Evolutionary conservation across 805 yeast species (phyloP), one percentile per base, ranked within the genome.

Genomic region (Cyberlindnera saturnus): DNA sequence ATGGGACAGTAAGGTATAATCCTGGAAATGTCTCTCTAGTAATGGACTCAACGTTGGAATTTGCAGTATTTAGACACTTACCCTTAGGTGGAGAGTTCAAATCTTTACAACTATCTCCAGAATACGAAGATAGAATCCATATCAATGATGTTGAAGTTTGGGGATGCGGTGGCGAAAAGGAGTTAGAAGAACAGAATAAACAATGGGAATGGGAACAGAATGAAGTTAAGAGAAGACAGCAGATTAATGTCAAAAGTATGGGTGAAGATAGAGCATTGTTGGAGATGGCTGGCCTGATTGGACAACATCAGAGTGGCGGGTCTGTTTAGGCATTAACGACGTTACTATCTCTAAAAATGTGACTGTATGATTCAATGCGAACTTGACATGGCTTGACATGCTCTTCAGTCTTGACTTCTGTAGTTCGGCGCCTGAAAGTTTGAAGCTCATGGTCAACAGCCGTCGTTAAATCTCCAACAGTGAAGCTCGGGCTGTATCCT

Each of bases 141-240:
- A 76, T 91, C 7, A 77, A 81, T 5, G 90, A 84, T 50, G 65
- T 90, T 20, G 96, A 90, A 58, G 95, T 89, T 0, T 86, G 93
- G 90, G 98, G 98, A 0, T 75, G 88, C 44, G 98, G 97, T 1
- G 79, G 86, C 7, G 79, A 75, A 9, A 77, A 81, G 46, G 95
- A 87, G 51, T 65, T 89, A 38, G 82, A 75, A 28, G 90, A 83
- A 48, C 96, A 90, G 63, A 68, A 73, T 37, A 77, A 75, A 53
- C 75, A 75, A 46, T 85, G 96, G 93, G 89, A 82, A 53, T 89
- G 96, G 96, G 97, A 91, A 58, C 84, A 82, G 56, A 70, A 79
- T 39, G 96, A 88, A 59, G 95, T 95, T 0, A 75, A 79, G 52
- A 81, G 88, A 32, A 70, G 97, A 41, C 84, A 82, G 53, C 71